Percentiles rank a stretch among this genome's conserved stretches.
phyloP scores from a whole-genome alignment of 1,284 basidiomycete genomes.

The Grifola frondosa region DNA sequence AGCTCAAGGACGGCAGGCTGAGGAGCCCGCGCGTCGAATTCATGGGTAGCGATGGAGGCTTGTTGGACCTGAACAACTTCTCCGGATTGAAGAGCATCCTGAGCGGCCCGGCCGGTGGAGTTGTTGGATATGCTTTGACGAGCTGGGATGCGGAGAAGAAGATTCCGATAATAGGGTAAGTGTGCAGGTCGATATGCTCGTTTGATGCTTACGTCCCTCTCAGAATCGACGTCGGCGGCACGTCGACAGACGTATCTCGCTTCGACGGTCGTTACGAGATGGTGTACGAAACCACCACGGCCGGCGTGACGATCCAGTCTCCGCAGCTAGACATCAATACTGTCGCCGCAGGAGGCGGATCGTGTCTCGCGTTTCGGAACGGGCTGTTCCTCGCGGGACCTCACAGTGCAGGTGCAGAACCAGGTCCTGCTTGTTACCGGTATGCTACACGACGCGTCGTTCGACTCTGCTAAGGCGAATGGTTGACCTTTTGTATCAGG shows the following conservation, averaged over 20 bases:
- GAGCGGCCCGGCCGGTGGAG: conserved; percentile 86
- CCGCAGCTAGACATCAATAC: conserved; percentile 90
- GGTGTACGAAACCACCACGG: conserved; percentile 90
- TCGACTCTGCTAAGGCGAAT: not conserved
- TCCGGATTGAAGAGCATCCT: conserved; percentile 88
- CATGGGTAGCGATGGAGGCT: conserved; percentile 86
- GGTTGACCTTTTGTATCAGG: conserved; percentile 36
- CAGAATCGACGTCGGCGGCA: conserved; percentile 82
- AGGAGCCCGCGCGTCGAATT: conserved; percentile 70
- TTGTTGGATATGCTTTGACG: conserved; percentile 85
- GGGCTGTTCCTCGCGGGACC: conserved; percentile 84
- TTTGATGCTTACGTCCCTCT: not conserved
- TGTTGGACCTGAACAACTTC: conserved; percentile 85
- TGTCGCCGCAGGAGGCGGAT: conserved; percentile 86
- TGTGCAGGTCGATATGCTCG: conserved; percentile 7
- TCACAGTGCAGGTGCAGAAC: conserved; percentile 82
- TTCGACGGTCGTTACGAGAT: conserved; percentile 85
- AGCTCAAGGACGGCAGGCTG: conserved; percentile 50
- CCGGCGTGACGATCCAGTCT: conserved; percentile 85
- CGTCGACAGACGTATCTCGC: conserved; percentile 87
- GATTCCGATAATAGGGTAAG: conserved; percentile 74
- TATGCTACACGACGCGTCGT: no score
- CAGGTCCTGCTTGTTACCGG: conserved; percentile 83
- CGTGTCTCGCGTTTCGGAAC: conserved; percentile 77
- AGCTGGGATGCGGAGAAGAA: conserved; percentile 72